phyloP scores from a whole-genome alignment of 164 flowering plant genomes.

The Litsea cubeba region DNA sequence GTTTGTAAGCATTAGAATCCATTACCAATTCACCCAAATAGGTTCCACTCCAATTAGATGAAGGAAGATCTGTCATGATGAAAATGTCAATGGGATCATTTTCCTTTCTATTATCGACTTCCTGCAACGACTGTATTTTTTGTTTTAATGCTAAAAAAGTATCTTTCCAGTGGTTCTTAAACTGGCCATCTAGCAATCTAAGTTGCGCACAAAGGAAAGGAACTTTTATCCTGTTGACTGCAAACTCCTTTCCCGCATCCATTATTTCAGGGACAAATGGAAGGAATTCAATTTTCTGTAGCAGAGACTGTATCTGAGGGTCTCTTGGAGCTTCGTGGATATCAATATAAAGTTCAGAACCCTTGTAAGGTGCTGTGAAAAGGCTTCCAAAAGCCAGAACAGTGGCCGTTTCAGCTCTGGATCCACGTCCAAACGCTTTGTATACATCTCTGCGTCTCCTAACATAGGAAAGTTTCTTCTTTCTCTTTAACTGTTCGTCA shows the following conservation, averaged over 20 bases:
- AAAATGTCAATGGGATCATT: conserved; percentile 56
- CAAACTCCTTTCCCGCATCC: conserved; percentile 60
- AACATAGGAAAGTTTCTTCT: conserved; percentile 57
- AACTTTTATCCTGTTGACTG: conserved; percentile 42
- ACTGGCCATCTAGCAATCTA: conserved; percentile 92
- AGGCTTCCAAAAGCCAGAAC: conserved; percentile 88
- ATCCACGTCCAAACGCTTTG: conserved; percentile 69
- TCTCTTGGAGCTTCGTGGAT: conserved; percentile 57
- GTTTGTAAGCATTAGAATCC: conserved; percentile 41
- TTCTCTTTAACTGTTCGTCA: conserved; percentile 64
- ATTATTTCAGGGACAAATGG: conserved; percentile 73
- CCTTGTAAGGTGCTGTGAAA: conserved; percentile 74
- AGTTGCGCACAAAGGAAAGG: conserved; percentile 93
- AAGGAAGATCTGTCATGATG: conserved; percentile 96
- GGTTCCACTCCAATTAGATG: conserved; percentile 67
- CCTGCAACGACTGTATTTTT: conserved; percentile 42
- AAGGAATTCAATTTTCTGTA: conserved; percentile 56
- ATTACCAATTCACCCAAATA: conserved; percentile 72
- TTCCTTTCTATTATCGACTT: conserved; percentile 18
- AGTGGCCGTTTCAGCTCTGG: conserved; percentile 54
- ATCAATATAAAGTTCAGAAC: conserved; percentile 77
- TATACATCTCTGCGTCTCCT: conserved; percentile 69
- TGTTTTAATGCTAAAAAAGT: conserved; percentile 60
- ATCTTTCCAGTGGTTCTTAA: conserved; percentile 84
- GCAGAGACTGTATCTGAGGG: conserved; percentile 15